A percentile compares a stretch with the other conserved stretches of the same genome.
These are phyloP conservation scores for Chytriomyces confervae DNA, from an alignment of 192 early-diverging fungal genomes.

Conservation along the genomic window DNA sequence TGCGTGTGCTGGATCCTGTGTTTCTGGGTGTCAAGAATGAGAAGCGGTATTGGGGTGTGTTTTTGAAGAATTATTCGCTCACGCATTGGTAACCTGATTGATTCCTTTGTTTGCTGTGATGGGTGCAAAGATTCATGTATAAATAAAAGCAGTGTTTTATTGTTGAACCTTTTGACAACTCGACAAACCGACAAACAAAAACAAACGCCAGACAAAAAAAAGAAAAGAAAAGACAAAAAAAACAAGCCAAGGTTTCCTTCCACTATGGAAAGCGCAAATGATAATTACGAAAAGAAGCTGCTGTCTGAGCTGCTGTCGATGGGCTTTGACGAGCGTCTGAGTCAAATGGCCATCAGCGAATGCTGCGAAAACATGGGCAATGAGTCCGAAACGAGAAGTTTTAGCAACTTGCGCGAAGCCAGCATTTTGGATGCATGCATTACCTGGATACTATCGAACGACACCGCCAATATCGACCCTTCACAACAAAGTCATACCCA, in stretches of 20 bases:
- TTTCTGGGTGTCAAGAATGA: conserved; percentile 47
- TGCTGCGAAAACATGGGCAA: background rate
- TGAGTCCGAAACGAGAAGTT: background rate
- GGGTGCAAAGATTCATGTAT: background rate
- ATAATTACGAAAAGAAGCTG: no score
- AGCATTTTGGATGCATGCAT: background rate
- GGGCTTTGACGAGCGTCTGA: background rate
- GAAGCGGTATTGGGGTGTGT: conserved; percentile 52
- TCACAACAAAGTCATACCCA: conserved; percentile 1
- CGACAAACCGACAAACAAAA: no score
- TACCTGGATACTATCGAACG: background rate
- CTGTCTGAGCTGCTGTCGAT: background rate
- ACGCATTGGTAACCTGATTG: conserved; percentile 48
- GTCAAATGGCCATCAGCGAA: background rate
- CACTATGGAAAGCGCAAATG: no score
- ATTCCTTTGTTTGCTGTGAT: background rate
- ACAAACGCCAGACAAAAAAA: no score
- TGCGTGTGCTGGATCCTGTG: conserved; percentile 60
- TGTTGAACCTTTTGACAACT: no score
- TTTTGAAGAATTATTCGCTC: conserved; percentile 56
- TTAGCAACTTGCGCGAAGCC: background rate
- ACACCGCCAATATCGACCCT: background rate
- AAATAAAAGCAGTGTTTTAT: no score
- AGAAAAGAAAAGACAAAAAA: no score
- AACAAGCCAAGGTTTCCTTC: no score